Base-by-base conservation (phyloP, 768 basidiomycete genomes). In the Mycena alexandri region DNA sequence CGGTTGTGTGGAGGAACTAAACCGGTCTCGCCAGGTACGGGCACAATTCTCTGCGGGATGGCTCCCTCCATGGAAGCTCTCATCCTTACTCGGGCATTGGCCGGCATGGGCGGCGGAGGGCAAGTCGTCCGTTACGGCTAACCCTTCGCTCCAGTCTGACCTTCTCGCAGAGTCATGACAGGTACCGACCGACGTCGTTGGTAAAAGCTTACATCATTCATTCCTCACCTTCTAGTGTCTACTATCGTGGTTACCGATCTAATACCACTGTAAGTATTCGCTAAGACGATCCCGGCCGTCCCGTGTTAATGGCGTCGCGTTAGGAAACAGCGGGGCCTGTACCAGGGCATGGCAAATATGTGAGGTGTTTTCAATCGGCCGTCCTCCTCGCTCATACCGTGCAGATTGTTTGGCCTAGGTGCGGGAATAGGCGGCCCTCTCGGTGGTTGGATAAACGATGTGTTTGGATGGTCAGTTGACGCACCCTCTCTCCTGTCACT, bases 51-150 rank as follows among this genome's bases (percentile, higher is more conserved):
- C 17, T 98, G 96, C 75, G 97, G 94, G 1, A 71, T 96, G 46
- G 96, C 95, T 46, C 89, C 92, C 11, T 92, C 90, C 8, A 97
- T 98, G 96, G 85, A 88, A 68, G 77, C 84, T 14, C 85, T 98
- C 59, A 94, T 97, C 68, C 84, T 85, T 46, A 93, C 92, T 62
- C 88, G 96, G 14, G 89, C 93, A 4, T 79, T 98, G 48, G 95
- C 96, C 29, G 96, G 96, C 54, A 93, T 94, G 89, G 95, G 94
- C 62, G 94, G 95, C 63, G 95, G 94, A 78, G 92, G 94, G 89
- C 93, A 76, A 79, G 91, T 87, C 46, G 56, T 67, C 60, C 57
- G 62, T 71, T 70, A 72, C 75, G 67, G 73, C 70, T 24, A 19
- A 34, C 47, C 55, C 66, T 54, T 61, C 61, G 53, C 58, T 72